A percentile compares a stretch with the other conserved stretches of the same genome.
Conservation (phyloP, 768 basidiomycete genomes). For the Suillus subalutaceus region DNA sequence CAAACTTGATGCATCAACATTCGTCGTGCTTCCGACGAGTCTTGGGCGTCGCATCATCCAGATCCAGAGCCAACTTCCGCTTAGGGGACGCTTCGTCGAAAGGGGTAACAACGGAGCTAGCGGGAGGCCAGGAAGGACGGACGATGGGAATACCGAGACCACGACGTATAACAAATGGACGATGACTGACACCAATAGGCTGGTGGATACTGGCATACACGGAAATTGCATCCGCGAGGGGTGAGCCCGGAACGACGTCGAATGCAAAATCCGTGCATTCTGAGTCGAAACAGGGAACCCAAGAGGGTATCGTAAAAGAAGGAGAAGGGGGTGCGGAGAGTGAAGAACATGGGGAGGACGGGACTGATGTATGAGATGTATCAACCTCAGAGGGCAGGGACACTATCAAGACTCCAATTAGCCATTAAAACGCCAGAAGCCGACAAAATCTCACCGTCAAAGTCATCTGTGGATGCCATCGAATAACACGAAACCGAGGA, state of each 20-base stretch:
- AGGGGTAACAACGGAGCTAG: background rate
- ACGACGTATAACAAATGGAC: background rate
- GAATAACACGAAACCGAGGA: background rate
- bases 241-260: background rate
- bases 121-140: background rate
- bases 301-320: background rate
- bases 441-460: background rate
- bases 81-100: background rate
- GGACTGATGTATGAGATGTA: background rate
- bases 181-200: background rate
- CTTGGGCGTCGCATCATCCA: background rate
- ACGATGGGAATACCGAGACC: background rate
- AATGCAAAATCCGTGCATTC: background rate
- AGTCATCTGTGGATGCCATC: conserved; percentile 1
- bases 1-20: background rate
- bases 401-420: background rate
- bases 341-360: background rate
- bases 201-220: background rate
- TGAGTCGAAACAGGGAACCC: background rate
- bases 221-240: background rate
- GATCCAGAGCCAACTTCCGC: background rate
- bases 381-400: background rate
- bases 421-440: background rate
- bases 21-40: background rate
- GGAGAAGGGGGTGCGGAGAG: background rate